Evolutionary conservation across 2,329 filamentous ascomycete species (phyloP), one percentile per base, ranked within the genome.

Genomic region (Trichoderma simmonsii): DNA sequence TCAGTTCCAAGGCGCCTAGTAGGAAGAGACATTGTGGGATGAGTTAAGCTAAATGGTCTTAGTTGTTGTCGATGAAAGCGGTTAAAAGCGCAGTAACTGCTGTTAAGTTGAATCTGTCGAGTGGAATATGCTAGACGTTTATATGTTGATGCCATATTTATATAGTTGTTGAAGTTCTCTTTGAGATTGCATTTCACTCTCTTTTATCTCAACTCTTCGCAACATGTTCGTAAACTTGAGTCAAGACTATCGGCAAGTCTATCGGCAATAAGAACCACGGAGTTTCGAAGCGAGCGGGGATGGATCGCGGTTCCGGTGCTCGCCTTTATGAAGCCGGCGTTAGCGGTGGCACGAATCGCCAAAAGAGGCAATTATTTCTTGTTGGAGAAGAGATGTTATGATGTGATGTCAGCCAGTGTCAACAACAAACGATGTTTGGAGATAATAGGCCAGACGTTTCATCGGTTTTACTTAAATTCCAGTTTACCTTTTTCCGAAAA

Each of bases 1-100:
- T 86, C 81, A 72, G 83, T 85, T 72, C 87, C 87, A 12, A 90
- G 81, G 3, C n/a, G 24, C 48, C 73, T 61, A 39, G 73, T 74
- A 21, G 71, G 72, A 36, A 73, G 56, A 61, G 56, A 61, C 57
- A 32, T 34, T 30, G n/a, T 21, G 39, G 15, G n/a, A 8, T n/a
- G 15, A 8, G 34, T 21, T 39, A 14, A 30, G 32, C 12, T 32
- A 2, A 39, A 7, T 15, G n/a, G 6, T 15, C 2, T 32, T 4
- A 15, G 12, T n/a, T 59, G 12, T 8, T 61, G 24, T n/a, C 15
- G 14, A 18, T 26, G 4, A 14, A 24, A 51, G 24, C 5, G 34
- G 34, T 21, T 36, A 9, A 60, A 28, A 56, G 11, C 11, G n/a
- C n/a, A 9, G 21, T 21, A 59, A 3, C 24, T 68, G 24, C 11